Evolutionary conservation across 2,329 filamentous ascomycete species (phyloP).

Genomic region (Sporothrix phasma): DNA sequence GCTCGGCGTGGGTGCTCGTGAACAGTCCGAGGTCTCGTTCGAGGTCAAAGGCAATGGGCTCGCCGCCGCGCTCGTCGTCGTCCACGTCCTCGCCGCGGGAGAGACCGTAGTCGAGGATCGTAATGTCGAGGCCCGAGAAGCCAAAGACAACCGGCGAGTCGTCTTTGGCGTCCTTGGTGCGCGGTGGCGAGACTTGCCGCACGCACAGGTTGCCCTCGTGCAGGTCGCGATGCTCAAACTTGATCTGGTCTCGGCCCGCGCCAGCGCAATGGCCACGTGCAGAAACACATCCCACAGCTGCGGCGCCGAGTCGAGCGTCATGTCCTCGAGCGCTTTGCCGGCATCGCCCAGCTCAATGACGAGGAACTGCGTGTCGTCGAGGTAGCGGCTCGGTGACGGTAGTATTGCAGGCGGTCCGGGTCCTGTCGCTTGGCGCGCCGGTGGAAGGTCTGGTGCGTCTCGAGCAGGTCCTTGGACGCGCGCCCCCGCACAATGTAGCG

Average conservation of each 20-base stretch:
- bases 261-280: conserved; percentile 49
- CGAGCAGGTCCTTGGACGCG: conserved; percentile 41
- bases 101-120: conserved; percentile 55
- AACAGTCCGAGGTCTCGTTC: conserved; percentile 52
- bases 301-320: conserved; percentile 36
- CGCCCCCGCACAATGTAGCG: conserved; percentile 50
- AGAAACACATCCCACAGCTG: conserved; percentile 57
- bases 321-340: conserved; percentile 49
- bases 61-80: conserved; percentile 27
- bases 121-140: conserved; percentile 52
- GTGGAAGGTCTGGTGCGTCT: conserved; percentile 51
- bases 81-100: conserved; percentile 41
- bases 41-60: conserved; percentile 43
- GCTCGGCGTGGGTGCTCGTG: conserved; percentile 47
- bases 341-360: conserved; percentile 56
- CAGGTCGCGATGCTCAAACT: conserved; percentile 44
- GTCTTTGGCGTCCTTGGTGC: conserved; percentile 21
- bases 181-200: conserved; percentile 34
- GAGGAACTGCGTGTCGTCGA: conserved; percentile 48
- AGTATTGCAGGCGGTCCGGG: conserved; percentile 48
- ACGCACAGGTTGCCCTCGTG: conserved; percentile 2
- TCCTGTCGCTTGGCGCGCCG: conserved; percentile 44
- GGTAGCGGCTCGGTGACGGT: conserved; percentile 50
- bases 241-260: conserved; percentile 44
- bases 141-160: conserved; percentile 37